Evolutionary conservation across 495 filamentous ascomycete genomes (phyloP), one percentile per base, ranked within the genome.

Genomic region (Lophiostoma macrostomum): DNA sequence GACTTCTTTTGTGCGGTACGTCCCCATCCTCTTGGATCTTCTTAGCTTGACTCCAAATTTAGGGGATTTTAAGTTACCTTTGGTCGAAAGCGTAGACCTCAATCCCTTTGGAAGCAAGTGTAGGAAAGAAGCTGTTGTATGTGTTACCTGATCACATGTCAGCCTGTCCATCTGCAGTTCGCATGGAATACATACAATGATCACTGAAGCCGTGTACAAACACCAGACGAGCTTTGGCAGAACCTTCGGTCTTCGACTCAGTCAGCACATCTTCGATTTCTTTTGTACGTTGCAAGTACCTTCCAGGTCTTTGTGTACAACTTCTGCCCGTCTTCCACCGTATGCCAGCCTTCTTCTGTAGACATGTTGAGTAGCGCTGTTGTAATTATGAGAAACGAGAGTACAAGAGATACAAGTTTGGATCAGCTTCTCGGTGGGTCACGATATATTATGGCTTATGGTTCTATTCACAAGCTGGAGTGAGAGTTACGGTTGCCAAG

Each of bases 121-220:
- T 64, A 13, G 79, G 68, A 67, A 91, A 91, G 59, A 95, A 76
- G 46, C 69, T 71, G 61, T 79, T 73, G 68, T 91, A 90, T 16
- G 79, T 76, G 67, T 89, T 83, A 67, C 84, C 74, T 68, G 30
- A 43, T 49, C 28, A 37, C 30, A n/a, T 45, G 40, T 62, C 6
- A 54, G 36, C 13, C n/a, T 3, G 12, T 25, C 23, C 18, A 4
- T 44, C 16, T 27, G 23, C 27, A 42, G 34, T 23, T 41, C 8
- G 39, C 1, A 5, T 20, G 20, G 12, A n/a, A 22, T 4, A 38
- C 22, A 22, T 61, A 69, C 73, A 75, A 64, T 96, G 90, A 71
- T 96, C 91, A 58, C 80, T 86, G 76, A 88, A 96, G 56, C 90
- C 90, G 70, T 95, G 91, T 52, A 95, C 67, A 65, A 91, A 83